A percentile compares a stretch with the other conserved stretches of the same genome.
Evolutionary conservation across 2,329 filamentous ascomycete species (phyloP).

Genomic region (Penicillium polonicum): DNA sequence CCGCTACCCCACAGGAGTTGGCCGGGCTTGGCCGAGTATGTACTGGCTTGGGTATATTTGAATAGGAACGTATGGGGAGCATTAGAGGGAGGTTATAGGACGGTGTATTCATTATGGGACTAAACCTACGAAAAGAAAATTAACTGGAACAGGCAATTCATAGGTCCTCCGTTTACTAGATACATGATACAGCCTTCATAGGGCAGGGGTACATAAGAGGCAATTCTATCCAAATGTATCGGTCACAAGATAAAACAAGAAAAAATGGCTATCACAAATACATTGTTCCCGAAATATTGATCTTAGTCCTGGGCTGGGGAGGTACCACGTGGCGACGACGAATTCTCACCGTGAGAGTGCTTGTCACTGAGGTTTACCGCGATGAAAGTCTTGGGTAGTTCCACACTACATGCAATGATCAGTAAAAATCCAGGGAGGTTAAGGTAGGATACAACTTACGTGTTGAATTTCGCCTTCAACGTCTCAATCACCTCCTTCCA

Average conservation of each 20-base stretch:
- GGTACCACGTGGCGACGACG: background rate
- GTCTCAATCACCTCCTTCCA: conserved; percentile 99
- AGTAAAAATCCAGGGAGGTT: conserved; percentile 1
- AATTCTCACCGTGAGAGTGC: conserved; percentile 29
- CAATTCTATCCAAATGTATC: background rate
- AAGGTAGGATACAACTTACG: conserved; percentile 57
- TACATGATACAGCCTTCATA: background rate
- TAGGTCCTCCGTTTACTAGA: background rate
- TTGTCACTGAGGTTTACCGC: conserved; percentile 54
- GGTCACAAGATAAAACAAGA: background rate
- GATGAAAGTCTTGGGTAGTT: conserved; percentile 52
- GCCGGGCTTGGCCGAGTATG: background rate
- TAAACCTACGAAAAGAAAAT: too few relatives aligned
- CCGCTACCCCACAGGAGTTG: background rate
- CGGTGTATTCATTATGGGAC: background rate
- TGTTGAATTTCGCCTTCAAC: conserved; percentile 88
- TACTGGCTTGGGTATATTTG: background rate
- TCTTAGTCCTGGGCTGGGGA: background rate
- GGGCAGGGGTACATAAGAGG: background rate
- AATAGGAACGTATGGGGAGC: background rate
- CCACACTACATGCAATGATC: conserved; percentile 39
- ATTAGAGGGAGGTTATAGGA: background rate
- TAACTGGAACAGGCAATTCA: background rate
- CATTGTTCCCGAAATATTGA: background rate
- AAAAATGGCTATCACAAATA: background rate